Conservation (phyloP, 805 yeast genomes). For the Monosporozyma yasuniensis region DNA sequence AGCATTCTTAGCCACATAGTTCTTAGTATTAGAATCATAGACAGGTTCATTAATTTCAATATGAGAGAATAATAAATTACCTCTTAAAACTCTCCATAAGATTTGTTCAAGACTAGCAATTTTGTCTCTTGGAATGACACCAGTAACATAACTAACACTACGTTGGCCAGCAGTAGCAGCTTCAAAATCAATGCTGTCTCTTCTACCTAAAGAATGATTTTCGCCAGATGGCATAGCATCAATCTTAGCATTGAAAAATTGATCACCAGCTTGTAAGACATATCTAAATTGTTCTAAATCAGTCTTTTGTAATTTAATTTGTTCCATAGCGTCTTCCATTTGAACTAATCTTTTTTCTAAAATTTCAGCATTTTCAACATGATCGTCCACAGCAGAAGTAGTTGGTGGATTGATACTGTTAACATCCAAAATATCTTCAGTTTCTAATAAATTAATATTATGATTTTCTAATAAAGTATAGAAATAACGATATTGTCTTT, state of each 20-base stretch:
- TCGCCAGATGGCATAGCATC: constrained; percentile 5
- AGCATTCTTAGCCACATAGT: constrained; percentile 44
- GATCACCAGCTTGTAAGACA: constrained; percentile 42
- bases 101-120: constrained; percentile 54
- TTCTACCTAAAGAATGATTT: constrained; percentile 6
- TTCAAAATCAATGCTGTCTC: constrained; percentile 13
- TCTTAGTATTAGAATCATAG: constrained; percentile 46
- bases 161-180: constrained; percentile 21
- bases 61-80: constrained; percentile 56
- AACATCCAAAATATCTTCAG: constrained; percentile 27
- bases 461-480: constrained; percentile 43
- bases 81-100: constrained; percentile 67
- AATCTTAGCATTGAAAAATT: constrained; percentile 33
- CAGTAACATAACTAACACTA: constrained; percentile 47
- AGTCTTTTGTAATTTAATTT: constrained; percentile 45
- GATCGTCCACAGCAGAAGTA: constrained; percentile 63
- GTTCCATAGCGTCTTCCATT: constrained; percentile 59
- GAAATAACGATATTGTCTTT: constrained; percentile 66
- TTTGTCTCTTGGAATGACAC: constrained; percentile 56
- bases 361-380: constrained; percentile 50
- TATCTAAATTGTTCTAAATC: constrained; percentile 56
- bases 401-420: constrained; percentile 28
- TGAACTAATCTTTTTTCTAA: constrained; percentile 70
- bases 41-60: constrained; percentile 47
- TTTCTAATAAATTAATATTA: constrained; percentile 31